Conservation (phyloP, 2,329 filamentous ascomycete species). For the Fusarium robinianum region DNA sequence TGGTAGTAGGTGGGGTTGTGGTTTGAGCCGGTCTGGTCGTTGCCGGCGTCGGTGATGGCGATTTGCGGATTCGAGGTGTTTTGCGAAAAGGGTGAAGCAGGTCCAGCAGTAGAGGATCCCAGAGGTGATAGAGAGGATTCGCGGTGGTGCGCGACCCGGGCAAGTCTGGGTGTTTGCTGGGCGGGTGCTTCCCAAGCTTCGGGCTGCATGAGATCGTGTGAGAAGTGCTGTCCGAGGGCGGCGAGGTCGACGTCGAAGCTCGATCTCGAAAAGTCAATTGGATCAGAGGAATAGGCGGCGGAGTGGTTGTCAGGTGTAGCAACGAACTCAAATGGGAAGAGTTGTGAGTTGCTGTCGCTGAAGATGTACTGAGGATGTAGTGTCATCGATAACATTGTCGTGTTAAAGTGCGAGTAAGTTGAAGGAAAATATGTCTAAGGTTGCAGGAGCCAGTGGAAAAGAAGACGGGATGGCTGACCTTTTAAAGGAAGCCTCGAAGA, state of each 20-base stretch:
- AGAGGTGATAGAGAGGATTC: slow-evolving; percentile 66
- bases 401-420: slow-evolving; percentile 23
- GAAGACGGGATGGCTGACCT: slow-evolving; percentile 32
- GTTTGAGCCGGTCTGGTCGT: slow-evolving; percentile 45
- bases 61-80: slow-evolving; percentile 63
- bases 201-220: slow-evolving; percentile 46
- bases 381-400: slow-evolving; percentile 41
- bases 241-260: slow-evolving; percentile 35
- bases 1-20: slow-evolving; percentile 53
- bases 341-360: slow-evolving; percentile 35
- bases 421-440: slow-evolving; percentile 32
- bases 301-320: slow-evolving; percentile 29
- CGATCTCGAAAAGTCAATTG: slow-evolving; percentile 24
- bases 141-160: slow-evolving; percentile 56
- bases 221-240: slow-evolving; percentile 32
- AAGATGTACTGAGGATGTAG: slow-evolving; percentile 33
- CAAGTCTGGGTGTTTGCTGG: slow-evolving; percentile 46
- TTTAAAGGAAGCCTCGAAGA: slow-evolving; percentile 28
- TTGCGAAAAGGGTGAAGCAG: slow-evolving; percentile 61
- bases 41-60: slow-evolving; percentile 54
- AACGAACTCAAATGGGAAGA: slow-evolving; percentile 26
- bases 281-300: slow-evolving; percentile 21
- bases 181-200: slow-evolving; percentile 47
- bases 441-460: slow-evolving; percentile 32
- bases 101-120: slow-evolving; percentile 61